A percentile compares a stretch with the other conserved stretches of the same genome.
phyloP scores from a whole-genome alignment of 169 alveolate genomes.

The Plasmodium chabaudi region DNA sequence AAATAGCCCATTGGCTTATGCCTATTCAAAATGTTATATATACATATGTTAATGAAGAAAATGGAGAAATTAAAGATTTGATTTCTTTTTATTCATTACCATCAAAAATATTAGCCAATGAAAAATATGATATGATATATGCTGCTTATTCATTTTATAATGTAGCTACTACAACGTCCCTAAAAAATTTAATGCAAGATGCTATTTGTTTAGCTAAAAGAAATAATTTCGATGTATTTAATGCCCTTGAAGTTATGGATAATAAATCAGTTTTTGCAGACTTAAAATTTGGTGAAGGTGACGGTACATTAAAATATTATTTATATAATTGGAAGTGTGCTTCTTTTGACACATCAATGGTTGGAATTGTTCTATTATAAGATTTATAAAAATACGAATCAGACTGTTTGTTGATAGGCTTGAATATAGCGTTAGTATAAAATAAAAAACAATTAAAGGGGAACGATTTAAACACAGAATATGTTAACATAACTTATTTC shows the following conservation, averaged over 20 bases:
- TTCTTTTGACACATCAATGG: constrained; percentile 54
- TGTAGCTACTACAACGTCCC: constrained; percentile 86
- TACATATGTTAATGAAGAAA: constrained; percentile 92
- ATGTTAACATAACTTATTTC: too few species aligned
- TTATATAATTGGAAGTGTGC: constrained; percentile 95
- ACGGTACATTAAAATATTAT: constrained; percentile 97
- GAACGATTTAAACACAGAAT: too few species aligned
- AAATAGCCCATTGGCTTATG: constrained; percentile 92
- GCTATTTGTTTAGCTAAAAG: constrained; percentile 94
- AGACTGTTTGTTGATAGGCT: too few species aligned
- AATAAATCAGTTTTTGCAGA: constrained; percentile 92
- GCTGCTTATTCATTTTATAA: constrained; percentile 95
- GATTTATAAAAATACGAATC: too few species aligned
- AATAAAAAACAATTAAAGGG: too few species aligned
- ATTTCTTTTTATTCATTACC: constrained; percentile 94
- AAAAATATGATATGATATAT: constrained; percentile 83
- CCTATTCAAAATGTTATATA: constrained; percentile 93
- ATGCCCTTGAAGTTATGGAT: constrained; percentile 97
- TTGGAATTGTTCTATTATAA: constrained; percentile 56
- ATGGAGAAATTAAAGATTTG: constrained; percentile 92
- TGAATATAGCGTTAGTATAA: too few species aligned
- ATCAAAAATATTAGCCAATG: constrained; percentile 92
- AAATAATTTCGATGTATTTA: constrained; percentile 95
- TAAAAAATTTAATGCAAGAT: constrained; percentile 91
- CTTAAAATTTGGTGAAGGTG: constrained; percentile 96